Evolutionary conservation across 805 yeast genomes (phyloP).

Genomic region (Barnettozyma wickerhamii): DNA sequence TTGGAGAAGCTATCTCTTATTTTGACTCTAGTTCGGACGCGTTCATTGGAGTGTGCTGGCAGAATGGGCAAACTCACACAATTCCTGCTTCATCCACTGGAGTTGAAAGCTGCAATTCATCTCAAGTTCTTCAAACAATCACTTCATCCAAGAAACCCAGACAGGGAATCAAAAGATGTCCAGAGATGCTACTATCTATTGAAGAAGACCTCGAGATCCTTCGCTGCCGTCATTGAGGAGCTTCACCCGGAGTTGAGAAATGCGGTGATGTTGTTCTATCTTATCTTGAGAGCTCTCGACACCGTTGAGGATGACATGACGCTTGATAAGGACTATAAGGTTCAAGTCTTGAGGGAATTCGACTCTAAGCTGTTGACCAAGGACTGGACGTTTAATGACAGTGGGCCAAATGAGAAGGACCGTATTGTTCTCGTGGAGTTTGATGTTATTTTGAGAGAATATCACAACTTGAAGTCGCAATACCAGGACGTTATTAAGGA

Average conservation of each 20-base stretch:
- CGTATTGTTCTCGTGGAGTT: slow-evolving; percentile 78
- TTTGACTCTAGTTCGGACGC: not conserved
- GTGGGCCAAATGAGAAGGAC: slow-evolving; percentile 75
- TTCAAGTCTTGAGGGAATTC: slow-evolving; percentile 70
- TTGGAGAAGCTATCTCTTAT: no score
- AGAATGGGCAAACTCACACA: slow-evolving; percentile 59
- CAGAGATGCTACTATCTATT: slow-evolving; percentile 66
- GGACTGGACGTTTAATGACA: slow-evolving; percentile 82
- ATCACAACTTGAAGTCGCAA: slow-evolving; percentile 63
- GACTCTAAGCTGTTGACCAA: slow-evolving; percentile 53
- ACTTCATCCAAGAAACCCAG: slow-evolving; percentile 32
- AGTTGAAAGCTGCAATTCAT: slow-evolving; percentile 64
- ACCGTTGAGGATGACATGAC: slow-evolving; percentile 97
- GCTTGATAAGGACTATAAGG: slow-evolving; percentile 62
- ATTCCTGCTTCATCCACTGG: slow-evolving; percentile 65
- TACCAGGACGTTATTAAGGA: slow-evolving; percentile 77
- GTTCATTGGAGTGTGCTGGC: not conserved
- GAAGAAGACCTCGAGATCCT: slow-evolving; percentile 76
- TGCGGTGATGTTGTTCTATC: slow-evolving; percentile 78
- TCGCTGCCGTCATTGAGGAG: slow-evolving; percentile 90
- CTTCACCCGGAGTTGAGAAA: slow-evolving; percentile 84
- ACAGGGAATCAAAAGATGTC: slow-evolving; percentile 39
- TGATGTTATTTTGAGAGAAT: slow-evolving; percentile 63
- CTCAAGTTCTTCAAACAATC: slow-evolving; percentile 41
- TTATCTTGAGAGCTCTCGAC: slow-evolving; percentile 85